Percentiles rank a stretch among this genome's conserved stretches.
phyloP scores from a whole-genome alignment of 2,329 filamentous ascomycete genomes.

The Esteya vermicola region DNA sequence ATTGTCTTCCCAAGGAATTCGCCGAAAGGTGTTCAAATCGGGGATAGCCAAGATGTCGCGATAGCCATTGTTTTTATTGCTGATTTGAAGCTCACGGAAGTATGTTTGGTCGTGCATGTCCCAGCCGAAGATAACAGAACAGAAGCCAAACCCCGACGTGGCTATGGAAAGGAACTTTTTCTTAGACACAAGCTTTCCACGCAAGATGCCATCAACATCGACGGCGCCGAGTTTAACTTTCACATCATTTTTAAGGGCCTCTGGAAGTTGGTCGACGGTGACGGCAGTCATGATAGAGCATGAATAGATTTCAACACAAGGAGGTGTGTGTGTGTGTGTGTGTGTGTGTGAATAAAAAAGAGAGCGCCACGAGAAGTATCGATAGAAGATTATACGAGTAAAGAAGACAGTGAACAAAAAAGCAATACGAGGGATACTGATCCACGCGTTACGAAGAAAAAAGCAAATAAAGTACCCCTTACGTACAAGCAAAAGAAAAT shows the following conservation, averaged over 20 bases:
- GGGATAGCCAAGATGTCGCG: conserved; percentile 71
- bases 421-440: too few relatives aligned
- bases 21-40: conserved; percentile 61
- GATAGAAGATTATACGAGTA: too few relatives aligned
- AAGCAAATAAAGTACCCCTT: too few relatives aligned
- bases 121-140: conserved; percentile 90
- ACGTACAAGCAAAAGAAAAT: too few relatives aligned
- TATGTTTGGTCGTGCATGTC: conserved; percentile 95
- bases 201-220: conserved; percentile 75
- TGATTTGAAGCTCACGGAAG: conserved; percentile 69
- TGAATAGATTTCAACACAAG: too few relatives aligned
- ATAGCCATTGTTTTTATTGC: conserved; percentile 84
- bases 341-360: too few relatives aligned
- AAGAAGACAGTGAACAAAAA: too few relatives aligned
- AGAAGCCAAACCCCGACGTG: conserved; percentile 78
- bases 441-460: too few relatives aligned
- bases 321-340: too few relatives aligned
- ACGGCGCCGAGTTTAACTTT: conserved; percentile 80
- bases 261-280: conserved; percentile 50
- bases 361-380: too few relatives aligned
- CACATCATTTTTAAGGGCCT: conserved; percentile 54
- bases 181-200: conserved; percentile 85
- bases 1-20: conserved; percentile 84
- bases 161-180: conserved; percentile 80
- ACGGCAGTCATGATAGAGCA: conserved; percentile 17